Percentiles rank a stretch among this genome's conserved stretches.
Conservation (phyloP, 2,329 filamentous ascomycete genomes). For the Claviceps maximensis region DNA sequence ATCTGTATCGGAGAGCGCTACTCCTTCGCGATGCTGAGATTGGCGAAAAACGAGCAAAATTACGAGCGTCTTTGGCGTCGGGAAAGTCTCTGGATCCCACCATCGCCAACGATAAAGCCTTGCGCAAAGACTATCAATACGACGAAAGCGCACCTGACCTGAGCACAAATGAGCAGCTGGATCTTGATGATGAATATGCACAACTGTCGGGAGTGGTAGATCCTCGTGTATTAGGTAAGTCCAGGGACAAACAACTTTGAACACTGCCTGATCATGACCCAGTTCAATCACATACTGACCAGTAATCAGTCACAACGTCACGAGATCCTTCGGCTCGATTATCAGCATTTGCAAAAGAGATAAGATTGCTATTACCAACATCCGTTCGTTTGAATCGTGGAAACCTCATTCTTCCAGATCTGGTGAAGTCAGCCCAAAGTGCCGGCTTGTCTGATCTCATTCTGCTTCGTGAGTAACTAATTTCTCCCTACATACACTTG, state of each 20-base stretch:
- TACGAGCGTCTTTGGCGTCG: constrained; percentile 75
- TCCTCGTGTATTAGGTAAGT: constrained; percentile 76
- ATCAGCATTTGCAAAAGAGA: constrained; percentile 85
- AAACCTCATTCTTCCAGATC: constrained; percentile 73
- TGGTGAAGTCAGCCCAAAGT: constrained; percentile 69
- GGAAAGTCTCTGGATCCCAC: constrained; percentile 73
- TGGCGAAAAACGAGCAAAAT: constrained; percentile 75
- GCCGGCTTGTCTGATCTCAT: constrained; percentile 75
- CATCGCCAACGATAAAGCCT: constrained; percentile 72
- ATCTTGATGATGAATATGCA: constrained; percentile 80
- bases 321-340: constrained; percentile 76
- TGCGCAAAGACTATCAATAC: constrained; percentile 84
- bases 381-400: constrained; percentile 82
- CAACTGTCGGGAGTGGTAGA: constrained; percentile 86
- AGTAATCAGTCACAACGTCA: constrained; percentile 64
- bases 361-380: constrained; percentile 70
- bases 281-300: background rate
- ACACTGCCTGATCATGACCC: background rate
- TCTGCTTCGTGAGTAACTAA: constrained; percentile 41
- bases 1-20: constrained; percentile 81
- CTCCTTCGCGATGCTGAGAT: constrained; percentile 85
- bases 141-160: constrained; percentile 69
- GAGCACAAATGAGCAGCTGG: constrained; percentile 53
- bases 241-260: constrained; percentile 10
- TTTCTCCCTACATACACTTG: background rate